These are phyloP conservation scores for Salvia miltiorrhiza DNA, from an alignment of 257 asterid species.

Conservation along the genomic window DNA sequence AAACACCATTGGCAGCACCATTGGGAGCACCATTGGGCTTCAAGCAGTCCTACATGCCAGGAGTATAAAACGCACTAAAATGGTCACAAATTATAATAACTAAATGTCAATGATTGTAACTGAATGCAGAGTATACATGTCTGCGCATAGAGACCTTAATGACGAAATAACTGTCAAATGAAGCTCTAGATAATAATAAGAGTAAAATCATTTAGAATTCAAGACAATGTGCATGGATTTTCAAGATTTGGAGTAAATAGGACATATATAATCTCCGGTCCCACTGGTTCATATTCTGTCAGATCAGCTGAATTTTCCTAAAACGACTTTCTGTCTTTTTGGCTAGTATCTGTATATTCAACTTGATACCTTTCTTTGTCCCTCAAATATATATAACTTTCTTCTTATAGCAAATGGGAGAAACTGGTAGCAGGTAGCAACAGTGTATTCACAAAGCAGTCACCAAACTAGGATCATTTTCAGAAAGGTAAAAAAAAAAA, in stretches of 20 bases:
- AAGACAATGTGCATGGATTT: not conserved
- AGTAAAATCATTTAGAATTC: not conserved
- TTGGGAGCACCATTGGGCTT: slow-evolving; percentile 30
- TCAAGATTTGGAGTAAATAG: slow-evolving; percentile 1
- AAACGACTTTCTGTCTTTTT: too few species aligned
- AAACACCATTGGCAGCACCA: slow-evolving; percentile 19
- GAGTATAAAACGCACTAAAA: slow-evolving; percentile 5
- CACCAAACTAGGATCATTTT: too few species aligned
- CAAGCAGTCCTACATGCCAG: slow-evolving; percentile 16
- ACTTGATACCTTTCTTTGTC: too few species aligned
- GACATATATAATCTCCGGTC: not conserved
- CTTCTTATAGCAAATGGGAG: too few species aligned
- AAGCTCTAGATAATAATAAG: not conserved
- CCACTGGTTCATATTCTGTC: too few species aligned
- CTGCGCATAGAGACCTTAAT: too few species aligned
- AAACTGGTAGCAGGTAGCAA: too few species aligned
- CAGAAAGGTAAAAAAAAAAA: too few species aligned
- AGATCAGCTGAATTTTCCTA: too few species aligned
- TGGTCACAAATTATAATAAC: not conserved
- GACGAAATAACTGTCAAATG: not conserved
- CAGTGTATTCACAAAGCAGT: too few species aligned
- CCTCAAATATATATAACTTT: too few species aligned
- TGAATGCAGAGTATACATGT: not conserved
- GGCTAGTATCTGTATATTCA: too few species aligned
- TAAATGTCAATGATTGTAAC: not conserved